Percentiles rank a stretch among this genome's conserved stretches.
phyloP scores from a whole-genome alignment of 768 basidiomycete species.

The Lanmaoa pseudosensibilis region DNA sequence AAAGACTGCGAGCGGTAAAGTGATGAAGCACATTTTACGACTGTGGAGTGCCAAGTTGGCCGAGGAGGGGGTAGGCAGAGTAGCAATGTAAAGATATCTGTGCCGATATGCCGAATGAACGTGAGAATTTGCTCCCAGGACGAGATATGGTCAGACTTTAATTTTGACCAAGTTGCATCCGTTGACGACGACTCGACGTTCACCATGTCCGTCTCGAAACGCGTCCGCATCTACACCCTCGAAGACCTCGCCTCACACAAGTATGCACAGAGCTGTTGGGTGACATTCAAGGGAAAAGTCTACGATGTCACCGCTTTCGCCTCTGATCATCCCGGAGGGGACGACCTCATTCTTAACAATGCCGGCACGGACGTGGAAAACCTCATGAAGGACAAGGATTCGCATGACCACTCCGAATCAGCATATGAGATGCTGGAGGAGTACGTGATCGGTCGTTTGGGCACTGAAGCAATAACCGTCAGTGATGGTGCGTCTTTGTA shows the following conservation, averaged over 20 bases:
- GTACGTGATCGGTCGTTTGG: constrained; percentile 81
- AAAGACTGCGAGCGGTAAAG: constrained; percentile 86
- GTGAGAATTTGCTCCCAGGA: constrained; percentile 12
- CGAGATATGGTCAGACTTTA: constrained; percentile 12
- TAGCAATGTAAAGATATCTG: background rate
- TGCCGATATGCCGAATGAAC: constrained; percentile 9
- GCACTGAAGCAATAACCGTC: constrained; percentile 70
- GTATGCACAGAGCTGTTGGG: constrained; percentile 69
- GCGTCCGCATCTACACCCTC: constrained; percentile 69
- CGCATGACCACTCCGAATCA: constrained; percentile 88
- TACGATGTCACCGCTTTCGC: constrained; percentile 89
- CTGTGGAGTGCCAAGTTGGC: constrained; percentile 64
- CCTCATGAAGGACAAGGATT: constrained; percentile 75
- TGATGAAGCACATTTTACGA: constrained; percentile 78
- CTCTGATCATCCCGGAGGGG: constrained; percentile 90
- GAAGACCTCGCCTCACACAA: constrained; percentile 74
- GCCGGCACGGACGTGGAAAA: constrained; percentile 82
- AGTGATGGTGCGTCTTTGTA: constrained; percentile 63
- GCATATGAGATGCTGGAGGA: constrained; percentile 93
- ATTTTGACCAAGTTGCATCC: background rate
- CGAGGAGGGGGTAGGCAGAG: constrained; percentile 42
- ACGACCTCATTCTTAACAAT: constrained; percentile 80
- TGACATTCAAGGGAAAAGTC: constrained; percentile 77
- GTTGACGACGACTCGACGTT: too few species aligned
- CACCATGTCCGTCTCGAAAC: constrained; percentile 56